Evolutionary conservation across 2,329 filamentous ascomycete species (phyloP).

Genomic region (Colletotrichum falcatum): DNA sequence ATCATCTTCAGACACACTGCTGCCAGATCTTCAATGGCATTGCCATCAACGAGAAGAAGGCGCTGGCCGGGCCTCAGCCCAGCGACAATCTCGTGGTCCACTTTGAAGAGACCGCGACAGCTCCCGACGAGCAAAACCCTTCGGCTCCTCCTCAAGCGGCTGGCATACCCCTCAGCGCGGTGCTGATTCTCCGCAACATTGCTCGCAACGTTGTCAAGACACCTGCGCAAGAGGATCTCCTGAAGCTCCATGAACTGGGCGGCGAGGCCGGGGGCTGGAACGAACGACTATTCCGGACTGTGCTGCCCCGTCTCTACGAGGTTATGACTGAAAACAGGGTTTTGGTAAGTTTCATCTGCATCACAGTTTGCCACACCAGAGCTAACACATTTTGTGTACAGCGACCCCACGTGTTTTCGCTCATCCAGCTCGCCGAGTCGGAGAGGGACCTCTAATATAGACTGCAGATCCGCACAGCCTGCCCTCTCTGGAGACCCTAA

Average conservation of each 20-base stretch:
- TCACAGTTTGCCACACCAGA: neutral
- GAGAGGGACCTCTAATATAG: conserved; percentile 27
- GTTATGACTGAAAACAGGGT: conserved; percentile 77
- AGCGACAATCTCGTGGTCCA: conserved; percentile 67
- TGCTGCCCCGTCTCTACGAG: conserved; percentile 74
- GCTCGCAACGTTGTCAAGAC: conserved; percentile 75
- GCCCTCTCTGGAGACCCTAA: neutral
- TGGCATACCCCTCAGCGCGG: conserved; percentile 82
- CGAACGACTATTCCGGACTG: conserved; percentile 74
- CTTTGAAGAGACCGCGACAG: conserved; percentile 67
- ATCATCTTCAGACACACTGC: conserved; percentile 78
- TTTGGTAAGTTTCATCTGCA: conserved; percentile 58
- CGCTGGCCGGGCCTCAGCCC: conserved; percentile 51
- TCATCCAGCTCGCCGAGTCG: conserved; percentile 26
- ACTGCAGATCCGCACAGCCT: neutral
- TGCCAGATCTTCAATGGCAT: conserved; percentile 45
- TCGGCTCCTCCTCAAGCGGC: conserved; percentile 73
- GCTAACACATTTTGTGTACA: conserved; percentile 1
- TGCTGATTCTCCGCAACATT: conserved; percentile 83
- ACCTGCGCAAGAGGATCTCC: conserved; percentile 65
- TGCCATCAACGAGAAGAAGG: conserved; percentile 32
- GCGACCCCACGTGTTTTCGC: conserved; percentile 34
- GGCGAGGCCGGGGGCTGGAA: conserved; percentile 72
- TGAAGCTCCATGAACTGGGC: conserved; percentile 59
- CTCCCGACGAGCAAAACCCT: conserved; percentile 69